Conservation (phyloP, 2,329 filamentous ascomycete species). For the Pleoardoris graminearum region DNA sequence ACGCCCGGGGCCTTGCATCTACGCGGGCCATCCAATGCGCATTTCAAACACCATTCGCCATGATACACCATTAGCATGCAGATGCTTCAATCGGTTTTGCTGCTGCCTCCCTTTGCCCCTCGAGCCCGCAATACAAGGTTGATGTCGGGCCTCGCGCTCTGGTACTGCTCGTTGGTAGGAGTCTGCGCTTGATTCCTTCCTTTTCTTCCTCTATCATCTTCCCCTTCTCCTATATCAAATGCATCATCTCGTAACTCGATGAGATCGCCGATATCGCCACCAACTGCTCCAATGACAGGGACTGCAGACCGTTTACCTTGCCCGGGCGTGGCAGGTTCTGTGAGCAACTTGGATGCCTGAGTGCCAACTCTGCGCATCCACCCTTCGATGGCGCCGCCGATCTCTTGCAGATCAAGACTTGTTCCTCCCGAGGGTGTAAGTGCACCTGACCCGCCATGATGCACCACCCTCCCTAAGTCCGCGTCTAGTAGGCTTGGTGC, state of each 20-base stretch:
- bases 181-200: constrained; percentile 18
- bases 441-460: constrained; percentile 35
- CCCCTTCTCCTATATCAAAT: constrained; percentile 47
- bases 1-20: constrained; percentile 13
- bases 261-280: constrained; percentile 61
- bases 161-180: constrained; percentile 34
- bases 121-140: constrained; percentile 37
- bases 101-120: constrained; percentile 24
- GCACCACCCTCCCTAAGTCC: constrained; percentile 32
- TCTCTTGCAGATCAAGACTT: constrained; percentile 68
- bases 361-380: constrained; percentile 85
- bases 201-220: constrained; percentile 32
- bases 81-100: constrained; percentile 36
- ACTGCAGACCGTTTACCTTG: constrained; percentile 36
- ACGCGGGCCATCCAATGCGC: constrained; percentile 1
- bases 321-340: constrained; percentile 37
- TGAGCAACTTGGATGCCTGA: constrained; percentile 54
- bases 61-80: background rate
- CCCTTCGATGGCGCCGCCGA: constrained; percentile 83
- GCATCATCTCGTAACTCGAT: constrained; percentile 70
- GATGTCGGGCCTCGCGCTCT: constrained; percentile 35
- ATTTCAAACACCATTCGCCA: constrained; percentile 1
- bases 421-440: constrained; percentile 34
- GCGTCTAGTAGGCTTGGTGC: constrained; percentile 40
- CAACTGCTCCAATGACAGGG: constrained; percentile 45